These are phyloP conservation scores for Vavraia culicis DNA, from an alignment of 371 early-diverging fungal genomes.

Conservation along the genomic window DNA sequence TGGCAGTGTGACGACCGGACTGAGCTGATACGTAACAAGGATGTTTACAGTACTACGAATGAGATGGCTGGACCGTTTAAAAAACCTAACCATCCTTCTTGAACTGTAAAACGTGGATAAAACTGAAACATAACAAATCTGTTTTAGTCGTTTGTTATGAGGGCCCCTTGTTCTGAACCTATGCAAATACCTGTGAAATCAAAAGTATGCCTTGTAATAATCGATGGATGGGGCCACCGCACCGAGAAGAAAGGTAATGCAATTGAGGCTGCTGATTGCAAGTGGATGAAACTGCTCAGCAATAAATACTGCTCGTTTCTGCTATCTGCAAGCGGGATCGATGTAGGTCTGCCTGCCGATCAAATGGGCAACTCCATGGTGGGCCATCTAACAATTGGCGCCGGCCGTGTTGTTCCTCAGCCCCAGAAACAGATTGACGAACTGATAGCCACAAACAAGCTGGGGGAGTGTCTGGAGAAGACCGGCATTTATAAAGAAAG, in stretches of 20 bases:
- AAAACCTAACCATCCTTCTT: no score
- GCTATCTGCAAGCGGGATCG: constrained; percentile 74
- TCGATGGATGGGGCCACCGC: constrained; percentile 43
- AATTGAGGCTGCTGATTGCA: constrained; percentile 3
- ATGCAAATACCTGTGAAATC: not conserved
- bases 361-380: constrained; percentile 99
- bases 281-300: constrained; percentile 20
- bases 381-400: constrained; percentile 95
- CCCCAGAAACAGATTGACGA: constrained; percentile 29
- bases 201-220: constrained; percentile 40
- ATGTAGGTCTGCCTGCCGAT: constrained; percentile 75
- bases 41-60: no score
- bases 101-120: no score
- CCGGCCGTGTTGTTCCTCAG: constrained; percentile 87
- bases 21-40: no score
- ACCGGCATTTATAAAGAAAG: constrained; percentile 1
- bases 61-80: no score
- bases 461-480: constrained; percentile 47
- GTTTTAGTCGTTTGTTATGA: no score
- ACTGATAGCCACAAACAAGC: constrained; percentile 63
- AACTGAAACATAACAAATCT: no score
- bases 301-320: constrained; percentile 35
- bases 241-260: constrained; percentile 17
- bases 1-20: no score
- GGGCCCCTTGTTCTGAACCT: no score